Conservation (phyloP, 2,329 filamentous ascomycete genomes). For the Rasamsonia emersonii region DNA sequence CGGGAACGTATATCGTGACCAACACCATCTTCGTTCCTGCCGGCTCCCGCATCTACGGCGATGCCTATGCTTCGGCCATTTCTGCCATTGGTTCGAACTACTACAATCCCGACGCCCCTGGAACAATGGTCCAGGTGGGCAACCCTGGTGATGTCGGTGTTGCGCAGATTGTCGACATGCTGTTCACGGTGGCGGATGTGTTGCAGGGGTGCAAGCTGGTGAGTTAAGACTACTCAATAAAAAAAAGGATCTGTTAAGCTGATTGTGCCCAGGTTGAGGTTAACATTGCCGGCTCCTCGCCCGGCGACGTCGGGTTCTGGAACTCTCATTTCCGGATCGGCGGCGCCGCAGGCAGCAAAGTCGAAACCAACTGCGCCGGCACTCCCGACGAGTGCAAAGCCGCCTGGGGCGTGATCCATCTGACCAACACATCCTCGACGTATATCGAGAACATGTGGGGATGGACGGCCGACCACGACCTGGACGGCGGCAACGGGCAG, state of each 20-base stretch:
- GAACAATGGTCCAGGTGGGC: slow-evolving; percentile 45
- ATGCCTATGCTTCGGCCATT: slow-evolving; percentile 44
- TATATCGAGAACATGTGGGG: slow-evolving; percentile 50
- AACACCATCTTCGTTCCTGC: slow-evolving; percentile 40
- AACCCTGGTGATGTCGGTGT: slow-evolving; percentile 41
- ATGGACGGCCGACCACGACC: slow-evolving; percentile 43
- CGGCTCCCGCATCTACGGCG: slow-evolving; percentile 45
- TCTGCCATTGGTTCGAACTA: slow-evolving; percentile 42
- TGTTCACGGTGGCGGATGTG: slow-evolving; percentile 43
- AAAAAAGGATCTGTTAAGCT: not conserved
- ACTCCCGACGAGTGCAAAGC: slow-evolving; percentile 38
- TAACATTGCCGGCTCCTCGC: slow-evolving; percentile 39
- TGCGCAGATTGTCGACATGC: slow-evolving; percentile 45
- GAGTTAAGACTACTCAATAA: not conserved
- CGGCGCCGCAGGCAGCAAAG: slow-evolving; percentile 35
- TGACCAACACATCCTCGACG: slow-evolving; percentile 38
- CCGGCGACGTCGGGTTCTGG: slow-evolving; percentile 45
- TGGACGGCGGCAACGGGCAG: slow-evolving; percentile 29
- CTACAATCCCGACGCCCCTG: slow-evolving; percentile 34
- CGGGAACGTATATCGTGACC: slow-evolving; percentile 33
- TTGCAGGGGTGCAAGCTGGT: slow-evolving; percentile 35
- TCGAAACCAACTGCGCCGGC: slow-evolving; percentile 30
- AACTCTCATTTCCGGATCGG: slow-evolving; percentile 40
- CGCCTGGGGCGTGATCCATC: slow-evolving; percentile 44
- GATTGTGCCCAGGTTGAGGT: slow-evolving; percentile 32